Conservation (phyloP, 2,329 filamentous ascomycete species). For the Paraphoma sp. region DNA sequence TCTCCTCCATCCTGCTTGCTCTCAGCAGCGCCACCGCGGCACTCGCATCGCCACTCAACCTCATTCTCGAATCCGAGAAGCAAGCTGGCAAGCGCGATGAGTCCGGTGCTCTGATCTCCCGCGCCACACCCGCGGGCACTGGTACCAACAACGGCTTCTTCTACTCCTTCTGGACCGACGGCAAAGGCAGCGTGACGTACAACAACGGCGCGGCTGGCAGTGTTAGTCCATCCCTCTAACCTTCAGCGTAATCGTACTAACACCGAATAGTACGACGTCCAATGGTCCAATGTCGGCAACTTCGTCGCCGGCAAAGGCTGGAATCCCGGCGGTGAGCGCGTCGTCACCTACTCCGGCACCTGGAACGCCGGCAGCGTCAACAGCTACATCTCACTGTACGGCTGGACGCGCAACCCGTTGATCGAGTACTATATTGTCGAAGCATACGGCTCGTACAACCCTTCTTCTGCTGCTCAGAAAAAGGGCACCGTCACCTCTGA, state of each 20-base stretch:
- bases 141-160: slow-evolving; percentile 41
- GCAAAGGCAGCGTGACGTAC: slow-evolving; percentile 58
- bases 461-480: slow-evolving; percentile 54
- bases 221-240: background rate
- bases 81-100: slow-evolving; percentile 17
- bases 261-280: slow-evolving; percentile 57
- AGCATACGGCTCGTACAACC: slow-evolving; percentile 58
- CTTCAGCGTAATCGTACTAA: slow-evolving; percentile 7
- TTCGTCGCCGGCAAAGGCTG: slow-evolving; percentile 66
- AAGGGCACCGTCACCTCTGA: slow-evolving; percentile 61
- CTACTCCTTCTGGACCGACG: slow-evolving; percentile 65
- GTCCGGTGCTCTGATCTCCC: slow-evolving; percentile 18
- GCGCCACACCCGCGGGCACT: slow-evolving; percentile 29
- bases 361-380: slow-evolving; percentile 57
- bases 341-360: slow-evolving; percentile 58
- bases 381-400: slow-evolving; percentile 64
- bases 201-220: slow-evolving; percentile 54
- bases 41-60: slow-evolving; percentile 35
- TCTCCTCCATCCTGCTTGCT: slow-evolving; percentile 37
- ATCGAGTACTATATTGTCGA: slow-evolving; percentile 68
- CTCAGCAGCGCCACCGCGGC: slow-evolving; percentile 33
- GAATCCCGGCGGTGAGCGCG: slow-evolving; percentile 57
- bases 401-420: slow-evolving; percentile 62
- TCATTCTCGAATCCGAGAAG: slow-evolving; percentile 23
- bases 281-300: slow-evolving; percentile 60